A percentile compares a stretch with the other conserved stretches of the same genome.
These are phyloP conservation scores for Marasmius sp. DNA, from an alignment of 1,284 basidiomycete species.

Conservation along the genomic window DNA sequence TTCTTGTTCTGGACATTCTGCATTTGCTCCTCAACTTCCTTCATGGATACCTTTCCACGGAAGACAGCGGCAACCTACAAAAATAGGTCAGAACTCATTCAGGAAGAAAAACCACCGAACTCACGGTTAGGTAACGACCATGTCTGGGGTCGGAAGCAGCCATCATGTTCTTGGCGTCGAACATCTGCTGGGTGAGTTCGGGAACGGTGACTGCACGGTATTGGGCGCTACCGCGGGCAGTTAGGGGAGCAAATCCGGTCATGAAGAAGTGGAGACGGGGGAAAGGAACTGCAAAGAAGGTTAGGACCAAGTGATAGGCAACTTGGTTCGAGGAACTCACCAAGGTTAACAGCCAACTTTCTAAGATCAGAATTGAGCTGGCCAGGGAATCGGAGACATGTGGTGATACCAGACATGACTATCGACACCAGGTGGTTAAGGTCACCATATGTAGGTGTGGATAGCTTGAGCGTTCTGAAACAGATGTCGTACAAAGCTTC, in stretches of 20 bases:
- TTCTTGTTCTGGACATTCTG: constrained; percentile 97
- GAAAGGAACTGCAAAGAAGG: constrained; percentile 74
- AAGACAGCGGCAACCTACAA: constrained; percentile 90
- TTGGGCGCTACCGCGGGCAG: constrained; percentile 89
- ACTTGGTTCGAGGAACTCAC: constrained; percentile 39
- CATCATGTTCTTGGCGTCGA: constrained; percentile 99
- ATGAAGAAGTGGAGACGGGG: constrained; percentile 99
- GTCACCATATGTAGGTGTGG: constrained; percentile 93
- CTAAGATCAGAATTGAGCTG: constrained; percentile 97
- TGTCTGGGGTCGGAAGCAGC: constrained; percentile 93
- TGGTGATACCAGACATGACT: constrained; percentile 98
- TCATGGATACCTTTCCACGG: constrained; percentile 99
- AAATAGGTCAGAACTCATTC: constrained; percentile 1
- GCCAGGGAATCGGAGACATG: constrained; percentile 96
- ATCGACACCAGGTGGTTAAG: constrained; percentile 96
- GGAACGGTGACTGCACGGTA: constrained; percentile 95
- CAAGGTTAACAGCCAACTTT: constrained; percentile 99
- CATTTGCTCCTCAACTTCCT: constrained; percentile 99
- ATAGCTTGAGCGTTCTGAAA: constrained; percentile 94
- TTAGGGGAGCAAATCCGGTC: constrained; percentile 95
- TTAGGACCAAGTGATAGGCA: constrained; percentile 6
- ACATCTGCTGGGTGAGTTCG: constrained; percentile 98
- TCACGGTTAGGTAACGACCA: constrained; percentile 89
- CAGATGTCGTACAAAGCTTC: constrained; percentile 99
- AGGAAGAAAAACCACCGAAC: constrained; percentile 15